Base-by-base conservation (phyloP, 176 grass and related monocot species). In the Oryza glumipatula region DNA sequence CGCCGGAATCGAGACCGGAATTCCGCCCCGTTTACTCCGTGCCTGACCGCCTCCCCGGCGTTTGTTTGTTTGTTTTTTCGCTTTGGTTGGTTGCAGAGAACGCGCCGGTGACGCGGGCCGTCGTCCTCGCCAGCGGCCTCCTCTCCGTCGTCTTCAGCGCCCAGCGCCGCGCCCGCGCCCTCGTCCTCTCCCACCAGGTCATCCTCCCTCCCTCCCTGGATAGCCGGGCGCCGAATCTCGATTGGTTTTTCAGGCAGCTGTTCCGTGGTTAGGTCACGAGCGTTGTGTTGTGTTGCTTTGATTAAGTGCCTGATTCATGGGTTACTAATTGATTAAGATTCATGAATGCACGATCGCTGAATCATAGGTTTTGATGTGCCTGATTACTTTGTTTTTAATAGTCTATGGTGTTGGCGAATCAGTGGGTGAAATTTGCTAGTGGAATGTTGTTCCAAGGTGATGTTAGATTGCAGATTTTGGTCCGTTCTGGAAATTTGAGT, bases 161-260 rank as follows among this genome's bases (percentile, higher is more conserved):
- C 10, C 83, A 77, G 60, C 88, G 88, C 21, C 93, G 86, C 39
- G 48, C 61, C 49, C 79, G 65, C 45, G 41, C 65, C 70, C 79
- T 95, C 19, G 88, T 82, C 11, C 82, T 95, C 76, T 90, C 93
- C 21, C 90, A 92, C 68, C 93, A 90, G 93, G 93, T 95, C 32
- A 33, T 13, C 72, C 30, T 35, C 16, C 19, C 5, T 0, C 9
- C 72, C 30, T 35, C 16, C 54, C 1, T 2, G 52, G 51, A 14
- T 4, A 0, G 24, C 16, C 68, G 10, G 14, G 32, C 11, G 35
- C 78, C 64, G 12, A 86, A 90, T 79, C 79, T 79, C 33, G 49
- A 48, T 22, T 11, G 10, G n/a, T 76, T n/a, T 76, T n/a, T 60
- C 15, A 22, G 44, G 64, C 22, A 0, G 35, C 38, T 12, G 48